Base-by-base conservation (phyloP, 768 basidiomycete genomes). In the Suillus placidus region DNA sequence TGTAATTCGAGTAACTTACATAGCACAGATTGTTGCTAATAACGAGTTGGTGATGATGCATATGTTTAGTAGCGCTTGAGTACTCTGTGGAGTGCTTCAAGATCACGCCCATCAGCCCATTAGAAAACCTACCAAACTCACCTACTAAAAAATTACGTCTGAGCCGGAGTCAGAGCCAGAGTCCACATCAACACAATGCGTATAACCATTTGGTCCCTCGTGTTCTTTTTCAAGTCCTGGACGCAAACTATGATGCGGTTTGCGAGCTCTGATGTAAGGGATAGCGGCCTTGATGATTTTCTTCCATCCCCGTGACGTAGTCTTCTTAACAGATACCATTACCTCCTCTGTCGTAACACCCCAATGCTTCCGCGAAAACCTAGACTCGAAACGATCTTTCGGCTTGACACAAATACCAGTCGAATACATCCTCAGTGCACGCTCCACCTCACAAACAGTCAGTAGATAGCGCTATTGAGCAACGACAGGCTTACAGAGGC, bases 361-460 rank as follows among this genome's bases (percentile, higher is more conserved):
- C 47, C 47, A 49, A 49, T 49, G 47, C n/a, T 49, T 49, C 47
- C n/a, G 47, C n/a, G 47, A 47, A n/a, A 47, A 47, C n/a, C n/a
- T 47, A 47, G n/a, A 23, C 47, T 47, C n/a, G 4, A 12, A 5
- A 47, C 12, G n/a, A 23, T 6, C 10, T 23, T 47, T 9, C 6
- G n/a, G 47, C n/a, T 47, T 47, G 47, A 13, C 47, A 23, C 12
- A 47, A 23, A 23, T 23, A 23, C 47, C 47, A 47, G 47, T 47
- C 4, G 47, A 47, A n/a, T 47, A 23, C 47, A 47, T 47, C 47
- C n/a, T 47, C 47, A 47, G 47, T 10, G 47, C 47, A 23, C 47
- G 47, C 12, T 47, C 47, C 47, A 47, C 47, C 47, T 47, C 4
- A n/a, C n/a, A 47, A 47, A 47, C 12, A 47, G n/a, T 47, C 47